Base-by-base conservation (phyloP, 768 basidiomycete genomes). In the Agrocybe pediades region DNA sequence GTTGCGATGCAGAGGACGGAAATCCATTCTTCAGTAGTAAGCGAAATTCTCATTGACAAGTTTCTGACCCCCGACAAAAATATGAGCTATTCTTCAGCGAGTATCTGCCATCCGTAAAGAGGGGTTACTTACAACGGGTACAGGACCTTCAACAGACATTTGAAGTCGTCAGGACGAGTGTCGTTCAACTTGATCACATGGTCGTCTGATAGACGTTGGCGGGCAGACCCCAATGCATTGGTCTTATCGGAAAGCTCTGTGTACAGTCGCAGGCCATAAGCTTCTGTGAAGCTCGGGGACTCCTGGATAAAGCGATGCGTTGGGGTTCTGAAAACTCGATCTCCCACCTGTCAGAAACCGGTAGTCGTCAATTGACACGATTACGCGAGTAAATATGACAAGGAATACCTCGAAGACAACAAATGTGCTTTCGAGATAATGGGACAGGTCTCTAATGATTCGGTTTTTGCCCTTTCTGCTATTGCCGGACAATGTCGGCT, bases 1-100 rank as follows among this genome's bases (percentile, higher is more conserved):
- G 59, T 68, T 6, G 77, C 61, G 19, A 78, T 60, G 55, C 72
- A 72, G n/a, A 75, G 58, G 19, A 74, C 67, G 0, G 71, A 66
- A 15, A 70, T 57, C 79, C 77, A 77, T 46, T 66, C 65, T 6
- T 67, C 63, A 13, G 56, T 54, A 13, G 42, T 51, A 2, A 62
- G 47, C n/a, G 13, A 9, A 6, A 55, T 43, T 19, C 50, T 16
- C 11, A 42, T 23, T 2, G 51, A 39, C 19, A 49, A 36, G 11
- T 45, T 25, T 26, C 53, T 53, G 33, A n/a, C n/a, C n/a, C n/a
- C n/a, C n/a, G n/a, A 13, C 3, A 25, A 6, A 40, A 29, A 41
- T n/a, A 41, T 17, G 25, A 7, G 25, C 26, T 39, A 21, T 19
- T 40, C 36, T n/a, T 6, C 1, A 1, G 16, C 20, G 15, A 16